Evolutionary conservation across 306 rosid genomes (phyloP), one percentile per base, ranked within the genome.

Genomic region (Quercus ilex): DNA sequence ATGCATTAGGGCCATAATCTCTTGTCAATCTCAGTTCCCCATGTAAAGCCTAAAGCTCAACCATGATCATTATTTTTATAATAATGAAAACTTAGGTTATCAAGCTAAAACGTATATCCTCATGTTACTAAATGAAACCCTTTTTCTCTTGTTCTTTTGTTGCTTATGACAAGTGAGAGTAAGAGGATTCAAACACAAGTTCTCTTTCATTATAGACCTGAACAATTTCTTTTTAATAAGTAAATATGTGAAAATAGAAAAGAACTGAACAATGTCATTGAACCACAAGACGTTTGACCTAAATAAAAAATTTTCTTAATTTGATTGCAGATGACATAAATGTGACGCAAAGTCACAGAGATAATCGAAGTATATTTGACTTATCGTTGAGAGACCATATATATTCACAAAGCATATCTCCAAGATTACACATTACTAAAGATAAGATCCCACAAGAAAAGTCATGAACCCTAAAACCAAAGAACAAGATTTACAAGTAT

Each of bases 401-500:
- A 83, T 92, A 90, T 80, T 84, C 89, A 78, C 90, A 90, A 87
- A 78, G 80, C 90, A 91, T 41, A 41, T 79, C 83, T 80, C 81
- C 67, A 71, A 81, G 78, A 82, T 68, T 81, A 79, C 86, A 83
- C 79, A 82, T 82, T 81, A 79, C 86, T 80, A 83, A 49, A 77
- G 76, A 84, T 60, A 74, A 78, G 82, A 87, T 83, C 83, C 86
- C 79, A 84, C 65, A 73, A 73, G 75, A 76, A 62, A 83, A 77
- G 82, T 74, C 81, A 86, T 58, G 65, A 84, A 68, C 69, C 85
- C 88, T 88, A 85, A 71, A 69, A 81, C 80, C 74, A 79, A 81
- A 68, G 73, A 79, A 84, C 79, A 81, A 82, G 88, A 91, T 91
- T 83, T 91, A 89, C 98, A 92, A 73, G 81, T 80, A 89, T 85